Percentiles rank a stretch among this genome's conserved stretches.
Conservation (phyloP, 495 filamentous ascomycete genomes). For the Daldinia childiae region DNA sequence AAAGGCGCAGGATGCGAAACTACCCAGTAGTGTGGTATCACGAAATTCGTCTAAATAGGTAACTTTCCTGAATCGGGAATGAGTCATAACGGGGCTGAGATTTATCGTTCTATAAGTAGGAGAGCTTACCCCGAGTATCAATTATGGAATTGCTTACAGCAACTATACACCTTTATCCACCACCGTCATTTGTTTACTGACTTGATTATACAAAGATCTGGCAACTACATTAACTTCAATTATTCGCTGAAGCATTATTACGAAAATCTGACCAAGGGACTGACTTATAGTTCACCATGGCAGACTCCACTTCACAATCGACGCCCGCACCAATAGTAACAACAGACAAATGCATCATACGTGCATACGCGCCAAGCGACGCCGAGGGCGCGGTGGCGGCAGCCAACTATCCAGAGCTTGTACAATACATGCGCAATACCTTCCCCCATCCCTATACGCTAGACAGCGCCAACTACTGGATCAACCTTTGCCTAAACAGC, state of each 20-base stretch:
- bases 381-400: conserved; percentile 33
- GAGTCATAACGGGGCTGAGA: conserved; percentile 4
- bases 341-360: conserved; percentile 45
- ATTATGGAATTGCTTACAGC: background rate
- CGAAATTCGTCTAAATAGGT: background rate
- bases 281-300: conserved; percentile 12
- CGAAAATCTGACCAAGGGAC: background rate
- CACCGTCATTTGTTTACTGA: background rate
- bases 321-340: conserved; percentile 28
- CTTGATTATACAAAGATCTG: background rate
- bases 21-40: background rate
- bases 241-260: background rate
- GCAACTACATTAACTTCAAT: background rate
- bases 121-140: background rate
- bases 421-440: conserved; percentile 47
- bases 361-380: conserved; percentile 46
- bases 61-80: conserved; percentile 8
- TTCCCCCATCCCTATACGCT: conserved; percentile 54
- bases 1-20: no score
- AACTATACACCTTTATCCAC: background rate
- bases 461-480: conserved; percentile 43
- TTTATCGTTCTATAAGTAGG: background rate
- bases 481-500: conserved; percentile 18
- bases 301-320: background rate
- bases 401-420: conserved; percentile 47